Conservation (phyloP, 129 eudicot species). For the Rutidosis leptorrhynchoides region DNA sequence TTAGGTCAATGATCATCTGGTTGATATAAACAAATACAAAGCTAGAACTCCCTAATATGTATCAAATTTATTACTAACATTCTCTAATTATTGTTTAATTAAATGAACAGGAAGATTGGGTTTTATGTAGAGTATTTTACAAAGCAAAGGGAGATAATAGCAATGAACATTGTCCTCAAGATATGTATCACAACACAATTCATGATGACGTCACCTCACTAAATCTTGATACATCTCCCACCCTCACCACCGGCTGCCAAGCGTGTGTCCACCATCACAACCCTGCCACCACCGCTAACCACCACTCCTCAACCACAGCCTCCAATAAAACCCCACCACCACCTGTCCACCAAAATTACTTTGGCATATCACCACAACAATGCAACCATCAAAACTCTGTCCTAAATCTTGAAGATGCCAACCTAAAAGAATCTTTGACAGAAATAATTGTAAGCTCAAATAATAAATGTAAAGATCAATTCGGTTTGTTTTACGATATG, state of each 20-base stretch:
- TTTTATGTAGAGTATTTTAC: constrained; percentile 82
- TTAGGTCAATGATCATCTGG: no score
- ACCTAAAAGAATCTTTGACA: constrained; percentile 8
- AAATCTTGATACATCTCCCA: constrained; percentile 31
- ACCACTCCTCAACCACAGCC: constrained; percentile 1
- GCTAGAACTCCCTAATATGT: constrained; percentile 1
- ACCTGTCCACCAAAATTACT: constrained; percentile 33
- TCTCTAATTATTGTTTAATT: constrained; percentile 9
- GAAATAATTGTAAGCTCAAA: constrained; percentile 31
- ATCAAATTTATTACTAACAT: neutral
- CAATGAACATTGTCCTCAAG: constrained; percentile 35
- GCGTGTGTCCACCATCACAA: constrained; percentile 40
- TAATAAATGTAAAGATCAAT: constrained; percentile 43
- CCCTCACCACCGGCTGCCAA: constrained; percentile 22
- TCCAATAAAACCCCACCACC: constrained; percentile 24
- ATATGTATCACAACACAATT: constrained; percentile 34
- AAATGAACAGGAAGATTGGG: constrained; percentile 89
- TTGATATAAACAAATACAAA: neutral
- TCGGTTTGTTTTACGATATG: constrained; percentile 52
- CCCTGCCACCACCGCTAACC: constrained; percentile 14
- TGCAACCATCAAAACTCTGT: constrained; percentile 35
- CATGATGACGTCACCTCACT: constrained; percentile 26
- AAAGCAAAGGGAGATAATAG: constrained; percentile 60
- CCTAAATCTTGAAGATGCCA: constrained; percentile 32
- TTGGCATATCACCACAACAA: constrained; percentile 28